phyloP scores from a whole-genome alignment of 192 early-diverging fungal species.

The Coemansia sp. region DNA sequence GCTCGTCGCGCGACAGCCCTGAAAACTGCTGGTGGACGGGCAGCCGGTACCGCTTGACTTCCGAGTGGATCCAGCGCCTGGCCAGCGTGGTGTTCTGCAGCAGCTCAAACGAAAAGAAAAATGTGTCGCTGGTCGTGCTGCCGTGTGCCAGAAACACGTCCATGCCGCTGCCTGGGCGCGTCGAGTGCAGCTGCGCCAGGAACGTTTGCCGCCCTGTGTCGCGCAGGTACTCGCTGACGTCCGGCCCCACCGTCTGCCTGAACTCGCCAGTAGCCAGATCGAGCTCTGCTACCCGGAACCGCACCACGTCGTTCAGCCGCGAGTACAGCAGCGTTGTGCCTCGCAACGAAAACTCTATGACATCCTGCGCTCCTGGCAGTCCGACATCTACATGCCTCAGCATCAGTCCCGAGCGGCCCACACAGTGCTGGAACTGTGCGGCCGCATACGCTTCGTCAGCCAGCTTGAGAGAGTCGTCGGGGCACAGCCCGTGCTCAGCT shows the following conservation, averaged over 20 bases:
- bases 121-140: conserved; percentile 35
- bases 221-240: conserved; percentile 36
- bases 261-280: background rate
- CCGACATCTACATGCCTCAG: conserved; percentile 22
- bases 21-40: conserved; percentile 51
- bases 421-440: conserved; percentile 24
- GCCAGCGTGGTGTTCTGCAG: conserved; percentile 47
- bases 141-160: conserved; percentile 49
- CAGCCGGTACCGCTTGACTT: conserved; percentile 47
- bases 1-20: conserved; percentile 53
- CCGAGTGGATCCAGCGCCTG: conserved; percentile 20
- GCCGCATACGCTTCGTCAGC: conserved; percentile 37
- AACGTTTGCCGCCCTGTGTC: conserved; percentile 40
- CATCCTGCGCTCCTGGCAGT: conserved; percentile 36
- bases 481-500: conserved; percentile 16
- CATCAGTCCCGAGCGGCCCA: conserved; percentile 23
- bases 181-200: conserved; percentile 41
- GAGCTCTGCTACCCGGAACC: conserved; percentile 43
- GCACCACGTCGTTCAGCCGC: conserved; percentile 42
- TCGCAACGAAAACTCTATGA: conserved; percentile 49
- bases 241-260: conserved; percentile 30
- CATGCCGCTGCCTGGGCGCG: conserved; percentile 29
- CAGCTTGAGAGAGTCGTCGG: conserved; percentile 21
- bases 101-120: conserved; percentile 48
- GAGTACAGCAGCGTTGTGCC: conserved; percentile 45